A percentile compares a stretch with the other conserved stretches of the same genome.
Evolutionary conservation across 169 alveolate species (phyloP).

Genomic region (Eimeria brunetti): DNA sequence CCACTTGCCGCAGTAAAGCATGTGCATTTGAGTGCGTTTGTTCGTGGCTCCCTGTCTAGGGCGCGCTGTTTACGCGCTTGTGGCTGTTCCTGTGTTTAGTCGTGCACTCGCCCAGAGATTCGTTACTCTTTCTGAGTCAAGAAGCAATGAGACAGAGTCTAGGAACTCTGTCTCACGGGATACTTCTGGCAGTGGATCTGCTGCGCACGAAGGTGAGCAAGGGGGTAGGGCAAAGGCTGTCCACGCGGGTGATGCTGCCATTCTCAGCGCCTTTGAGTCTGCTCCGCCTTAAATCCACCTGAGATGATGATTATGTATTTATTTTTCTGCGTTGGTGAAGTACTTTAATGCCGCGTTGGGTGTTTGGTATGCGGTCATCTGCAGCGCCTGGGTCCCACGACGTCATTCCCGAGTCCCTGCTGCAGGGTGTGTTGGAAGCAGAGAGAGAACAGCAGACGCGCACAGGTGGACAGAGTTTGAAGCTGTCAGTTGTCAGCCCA

Average conservation of each 20-base stretch:
- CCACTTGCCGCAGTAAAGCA: not conserved
- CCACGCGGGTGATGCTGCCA: not conserved
- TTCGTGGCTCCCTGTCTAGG: not conserved
- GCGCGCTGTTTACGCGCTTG: not conserved
- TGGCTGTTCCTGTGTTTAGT: not conserved
- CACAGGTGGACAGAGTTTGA: not conserved
- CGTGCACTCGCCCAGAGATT: constrained; percentile 73
- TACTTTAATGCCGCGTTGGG: not conserved
- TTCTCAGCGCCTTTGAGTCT: not conserved
- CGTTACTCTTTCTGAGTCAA: not conserved
- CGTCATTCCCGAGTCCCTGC: constrained; percentile 42
- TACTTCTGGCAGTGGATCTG: not conserved
- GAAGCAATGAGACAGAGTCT: not conserved
- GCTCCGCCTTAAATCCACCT: not conserved
- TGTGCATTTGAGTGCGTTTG: not conserved
- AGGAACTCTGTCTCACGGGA: not conserved
- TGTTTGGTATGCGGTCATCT: not conserved
- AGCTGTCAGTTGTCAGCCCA: not conserved
- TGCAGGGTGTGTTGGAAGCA: constrained; percentile 51
- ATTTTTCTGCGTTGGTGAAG: not conserved
- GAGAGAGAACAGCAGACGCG: constrained; percentile 58
- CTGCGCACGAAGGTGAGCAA: constrained; percentile 34
- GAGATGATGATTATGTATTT: not conserved
- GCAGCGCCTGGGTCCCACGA: constrained; percentile 15
- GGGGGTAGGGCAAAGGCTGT: not conserved